Evolutionary conservation across 176 grass and related monocot genomes (phyloP).

Genomic region (Melocanna baccifera): DNA sequence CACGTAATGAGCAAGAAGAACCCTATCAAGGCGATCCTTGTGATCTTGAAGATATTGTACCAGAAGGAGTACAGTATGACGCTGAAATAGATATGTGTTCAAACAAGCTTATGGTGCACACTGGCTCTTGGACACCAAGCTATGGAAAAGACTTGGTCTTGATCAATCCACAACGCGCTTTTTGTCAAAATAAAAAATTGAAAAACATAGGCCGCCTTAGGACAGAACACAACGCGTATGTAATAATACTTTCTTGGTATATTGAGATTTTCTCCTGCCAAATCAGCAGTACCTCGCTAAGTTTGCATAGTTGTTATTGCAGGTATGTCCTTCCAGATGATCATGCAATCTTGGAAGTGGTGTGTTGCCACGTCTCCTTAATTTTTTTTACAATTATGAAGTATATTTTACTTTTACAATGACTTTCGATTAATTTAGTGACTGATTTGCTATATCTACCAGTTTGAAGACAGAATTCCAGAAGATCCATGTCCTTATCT

Average conservation of each 20-base stretch:
- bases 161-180: neutral
- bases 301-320: conserved; percentile 7
- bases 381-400: neutral
- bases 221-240: conserved; percentile 50
- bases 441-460: neutral
- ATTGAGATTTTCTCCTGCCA: conserved; percentile 6
- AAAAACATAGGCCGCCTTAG: conserved; percentile 44
- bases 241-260: conserved; percentile 11
- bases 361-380: conserved; percentile 29
- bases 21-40: conserved; percentile 23
- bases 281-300: conserved; percentile 25
- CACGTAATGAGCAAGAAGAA: conserved; percentile 12
- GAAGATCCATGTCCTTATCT: conserved; percentile 73
- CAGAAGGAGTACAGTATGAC: conserved; percentile 23
- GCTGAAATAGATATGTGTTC: conserved; percentile 47
- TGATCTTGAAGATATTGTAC: conserved; percentile 49
- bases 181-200: conserved; percentile 6
- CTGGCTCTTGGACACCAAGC: conserved; percentile 34
- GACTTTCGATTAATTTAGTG: neutral
- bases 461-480: conserved; percentile 63
- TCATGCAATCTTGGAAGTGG: conserved; percentile 58
- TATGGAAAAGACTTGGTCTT: conserved; percentile 41
- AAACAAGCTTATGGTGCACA: conserved; percentile 19
- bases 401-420: conserved; percentile 6
- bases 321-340: conserved; percentile 80